Evolutionary conservation across 2,329 filamentous ascomycete species (phyloP).

Genomic region (Cytospora mali): DNA sequence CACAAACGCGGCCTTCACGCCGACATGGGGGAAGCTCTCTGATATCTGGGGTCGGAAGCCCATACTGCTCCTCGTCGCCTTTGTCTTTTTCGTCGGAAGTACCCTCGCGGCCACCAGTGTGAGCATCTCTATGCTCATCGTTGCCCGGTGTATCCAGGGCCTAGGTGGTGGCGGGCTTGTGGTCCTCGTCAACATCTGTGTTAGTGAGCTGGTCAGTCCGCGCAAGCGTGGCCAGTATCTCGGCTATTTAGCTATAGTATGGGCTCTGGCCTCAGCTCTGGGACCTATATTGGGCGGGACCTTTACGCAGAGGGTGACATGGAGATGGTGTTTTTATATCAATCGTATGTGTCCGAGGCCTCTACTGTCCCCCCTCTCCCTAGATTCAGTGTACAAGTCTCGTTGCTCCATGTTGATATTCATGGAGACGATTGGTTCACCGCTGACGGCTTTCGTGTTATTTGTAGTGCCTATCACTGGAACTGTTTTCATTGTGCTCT

Average conservation of each 20-base stretch:
- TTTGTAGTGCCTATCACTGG: constrained; percentile 25
- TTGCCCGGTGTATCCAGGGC: constrained; percentile 39
- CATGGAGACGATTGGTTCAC: background rate
- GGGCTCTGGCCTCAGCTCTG: constrained; percentile 44
- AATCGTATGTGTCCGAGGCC: constrained; percentile 28
- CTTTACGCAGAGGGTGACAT: constrained; percentile 30
- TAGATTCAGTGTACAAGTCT: background rate
- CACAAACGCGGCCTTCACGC: constrained; percentile 58
- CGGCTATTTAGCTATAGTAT: constrained; percentile 48
- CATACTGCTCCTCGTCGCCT: constrained; percentile 39
- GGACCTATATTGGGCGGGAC: constrained; percentile 34
- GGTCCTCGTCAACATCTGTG: constrained; percentile 41
- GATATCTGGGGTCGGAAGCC: constrained; percentile 49
- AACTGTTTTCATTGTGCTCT: constrained; percentile 28
- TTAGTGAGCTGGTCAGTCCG: constrained; percentile 43
- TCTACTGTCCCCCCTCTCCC: background rate
- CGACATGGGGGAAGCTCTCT: constrained; percentile 58
- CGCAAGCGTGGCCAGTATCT: constrained; percentile 31
- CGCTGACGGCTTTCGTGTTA: background rate
- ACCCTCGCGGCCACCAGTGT: constrained; percentile 39
- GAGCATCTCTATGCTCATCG: constrained; percentile 43
- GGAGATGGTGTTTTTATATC: constrained; percentile 36
- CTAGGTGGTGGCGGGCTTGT: constrained; percentile 41
- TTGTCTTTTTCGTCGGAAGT: constrained; percentile 42
- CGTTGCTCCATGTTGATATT: background rate